These are phyloP conservation scores for Torulaspora gathmanii DNA, from an alignment of 805 yeast genomes.

Conservation along the genomic window DNA sequence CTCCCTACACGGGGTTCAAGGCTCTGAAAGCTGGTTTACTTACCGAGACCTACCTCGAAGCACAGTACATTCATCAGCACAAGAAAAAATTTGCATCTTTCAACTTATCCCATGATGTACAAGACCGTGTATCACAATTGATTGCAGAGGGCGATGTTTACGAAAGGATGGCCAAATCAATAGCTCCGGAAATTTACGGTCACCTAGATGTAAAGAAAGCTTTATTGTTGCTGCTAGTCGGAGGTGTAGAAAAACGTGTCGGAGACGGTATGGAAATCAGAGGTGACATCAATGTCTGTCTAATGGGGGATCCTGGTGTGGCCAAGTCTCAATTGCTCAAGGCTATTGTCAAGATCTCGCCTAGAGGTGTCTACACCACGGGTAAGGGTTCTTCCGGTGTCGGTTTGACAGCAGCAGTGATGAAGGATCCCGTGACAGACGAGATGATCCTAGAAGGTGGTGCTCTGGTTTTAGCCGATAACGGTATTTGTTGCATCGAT, in stretches of 20 bases:
- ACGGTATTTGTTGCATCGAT: slow-evolving; percentile 97
- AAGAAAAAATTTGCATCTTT: slow-evolving; percentile 76
- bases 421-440: slow-evolving; percentile 98
- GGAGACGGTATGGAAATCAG: slow-evolving; percentile 97
- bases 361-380: slow-evolving; percentile 94
- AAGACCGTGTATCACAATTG: slow-evolving; percentile 51
- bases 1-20: slow-evolving; percentile 92
- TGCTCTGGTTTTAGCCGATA: slow-evolving; percentile 92
- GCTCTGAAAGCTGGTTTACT: slow-evolving; percentile 89
- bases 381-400: slow-evolving; percentile 99
- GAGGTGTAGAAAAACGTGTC: slow-evolving; percentile 91
- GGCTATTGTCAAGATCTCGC: slow-evolving; percentile 86
- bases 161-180: slow-evolving; percentile 73
- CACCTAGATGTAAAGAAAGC: slow-evolving; percentile 93
- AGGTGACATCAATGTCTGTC: slow-evolving; percentile 92
- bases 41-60: slow-evolving; percentile 90
- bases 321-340: slow-evolving; percentile 95
- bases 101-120: slow-evolving; percentile 53
- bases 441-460: slow-evolving; percentile 99
- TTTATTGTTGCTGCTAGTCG: slow-evolving; percentile 73
- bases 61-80: slow-evolving; percentile 80
- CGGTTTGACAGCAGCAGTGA: slow-evolving; percentile 97
- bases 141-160: slow-evolving; percentile 65
- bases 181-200: slow-evolving; percentile 97
- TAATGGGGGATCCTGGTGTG: slow-evolving; percentile 99